A percentile compares a stretch with the other conserved stretches of the same genome.
Evolutionary conservation across 129 eudicot genomes (phyloP).

Genomic region (Escallonia rubra): DNA sequence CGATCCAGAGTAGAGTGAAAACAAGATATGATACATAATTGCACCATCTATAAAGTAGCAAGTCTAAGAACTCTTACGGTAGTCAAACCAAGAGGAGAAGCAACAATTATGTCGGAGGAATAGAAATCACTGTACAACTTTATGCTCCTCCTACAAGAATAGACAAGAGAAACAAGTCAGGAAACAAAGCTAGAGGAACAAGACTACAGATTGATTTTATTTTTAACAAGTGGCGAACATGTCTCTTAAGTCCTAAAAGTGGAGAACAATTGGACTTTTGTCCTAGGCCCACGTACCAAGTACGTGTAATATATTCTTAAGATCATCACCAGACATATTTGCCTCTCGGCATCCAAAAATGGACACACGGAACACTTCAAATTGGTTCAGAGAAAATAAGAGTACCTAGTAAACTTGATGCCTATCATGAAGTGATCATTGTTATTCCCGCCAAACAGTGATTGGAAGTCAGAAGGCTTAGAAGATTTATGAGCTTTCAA

Average conservation of each 20-base stretch:
- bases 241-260: too few species aligned
- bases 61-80: slow-evolving; percentile 38
- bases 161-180: background rate
- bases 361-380: too few species aligned
- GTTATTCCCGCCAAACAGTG: slow-evolving; percentile 69
- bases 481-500: slow-evolving; percentile 41
- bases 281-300: too few species aligned
- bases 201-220: too few species aligned
- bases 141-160: slow-evolving; percentile 57
- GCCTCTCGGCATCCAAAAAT: too few species aligned
- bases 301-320: too few species aligned
- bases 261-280: too few species aligned
- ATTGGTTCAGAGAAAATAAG: background rate
- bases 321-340: too few species aligned
- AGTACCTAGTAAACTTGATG: slow-evolving; percentile 74
- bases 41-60: background rate
- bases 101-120: slow-evolving; percentile 82
- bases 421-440: slow-evolving; percentile 82
- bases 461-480: slow-evolving; percentile 73
- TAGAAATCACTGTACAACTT: slow-evolving; percentile 80
- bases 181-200: background rate
- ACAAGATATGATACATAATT: too few species aligned
- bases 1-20: too few species aligned
- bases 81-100: slow-evolving; percentile 88
- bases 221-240: too few species aligned